Percentiles rank a stretch among this genome's conserved stretches.
Evolutionary conservation across 352 stramenopile genomes (phyloP).

Genomic region (Globisporangium barbulae): DNA sequence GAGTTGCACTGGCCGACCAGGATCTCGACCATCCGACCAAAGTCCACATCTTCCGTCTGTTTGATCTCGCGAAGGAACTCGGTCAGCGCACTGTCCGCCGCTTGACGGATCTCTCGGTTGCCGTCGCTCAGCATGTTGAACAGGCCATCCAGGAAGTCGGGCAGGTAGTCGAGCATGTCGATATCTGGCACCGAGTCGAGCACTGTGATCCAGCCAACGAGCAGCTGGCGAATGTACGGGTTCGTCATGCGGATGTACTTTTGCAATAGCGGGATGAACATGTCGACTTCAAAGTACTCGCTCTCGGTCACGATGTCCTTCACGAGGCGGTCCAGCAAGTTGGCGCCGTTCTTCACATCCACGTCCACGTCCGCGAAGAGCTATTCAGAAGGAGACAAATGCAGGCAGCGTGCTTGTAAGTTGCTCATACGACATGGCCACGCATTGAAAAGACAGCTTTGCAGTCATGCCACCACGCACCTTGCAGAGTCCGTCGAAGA

Average conservation of each 20-base stretch:
- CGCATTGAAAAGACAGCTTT: neutral
- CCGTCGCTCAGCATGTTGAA: conserved; percentile 99
- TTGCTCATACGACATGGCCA: neutral
- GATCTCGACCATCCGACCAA: conserved; percentile 97
- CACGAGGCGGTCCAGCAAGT: conserved; percentile 89
- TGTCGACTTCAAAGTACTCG: conserved; percentile 97
- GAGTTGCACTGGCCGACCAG: conserved; percentile 97
- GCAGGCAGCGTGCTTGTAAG: neutral
- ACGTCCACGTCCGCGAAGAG: conserved; percentile 99
- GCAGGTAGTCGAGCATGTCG: conserved; percentile 98
- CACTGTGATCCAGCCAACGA: conserved; percentile 98
- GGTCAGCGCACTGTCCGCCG: conserved; percentile 90
- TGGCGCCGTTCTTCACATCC: conserved; percentile 98
- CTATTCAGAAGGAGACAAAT: conserved; percentile 47
- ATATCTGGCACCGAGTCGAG: conserved; percentile 99
- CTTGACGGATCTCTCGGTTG: conserved; percentile 98
- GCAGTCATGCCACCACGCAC: conserved; percentile 3
- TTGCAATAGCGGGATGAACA: conserved; percentile 98
- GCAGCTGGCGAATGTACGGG: conserved; percentile 98
- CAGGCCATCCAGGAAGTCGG: conserved; percentile 97
- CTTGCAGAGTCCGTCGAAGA: conserved; percentile 96
- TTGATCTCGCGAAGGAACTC: conserved; percentile 97
- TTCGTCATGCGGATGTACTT: conserved; percentile 99
- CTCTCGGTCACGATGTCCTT: conserved; percentile 99
- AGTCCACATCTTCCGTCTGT: conserved; percentile 94